Percentiles rank a stretch among this genome's conserved stretches.
Conservation (phyloP, 2,329 filamentous ascomycete genomes). For the Pleomassaria siparia region DNA sequence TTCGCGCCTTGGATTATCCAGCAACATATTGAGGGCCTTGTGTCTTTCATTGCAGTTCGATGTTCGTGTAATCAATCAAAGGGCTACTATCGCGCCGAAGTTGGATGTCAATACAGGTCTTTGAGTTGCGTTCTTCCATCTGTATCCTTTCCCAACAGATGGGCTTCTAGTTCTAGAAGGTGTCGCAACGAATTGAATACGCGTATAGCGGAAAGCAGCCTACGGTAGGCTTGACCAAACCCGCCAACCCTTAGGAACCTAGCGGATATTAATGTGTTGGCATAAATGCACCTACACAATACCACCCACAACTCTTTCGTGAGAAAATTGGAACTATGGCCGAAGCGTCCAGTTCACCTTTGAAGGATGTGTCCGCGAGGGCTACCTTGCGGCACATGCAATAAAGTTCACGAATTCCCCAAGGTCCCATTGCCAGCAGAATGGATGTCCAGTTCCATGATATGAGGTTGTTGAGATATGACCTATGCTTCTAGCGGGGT, state of each 20-base stretch:
- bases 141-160: neutral
- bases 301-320: neutral
- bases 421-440: no score
- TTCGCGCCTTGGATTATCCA: constrained; percentile 37
- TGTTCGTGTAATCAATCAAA: constrained; percentile 9
- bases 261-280: neutral
- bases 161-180: constrained; percentile 1
- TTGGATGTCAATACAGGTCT: constrained; percentile 3
- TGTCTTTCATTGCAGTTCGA: constrained; percentile 2
- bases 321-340: neutral
- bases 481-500: no score
- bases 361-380: neutral
- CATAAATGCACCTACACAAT: neutral
- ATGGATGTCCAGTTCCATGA: no score
- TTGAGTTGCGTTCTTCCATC: neutral
- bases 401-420: neutral
- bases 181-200: constrained; percentile 1
- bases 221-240: neutral
- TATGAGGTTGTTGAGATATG: no score
- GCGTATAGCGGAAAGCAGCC: neutral
- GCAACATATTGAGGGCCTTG: constrained; percentile 9
- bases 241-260: neutral
- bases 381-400: neutral
- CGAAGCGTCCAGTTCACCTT: neutral
- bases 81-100: constrained; percentile 4